Evolutionary conservation across 164 flowering plant species (phyloP).

Genomic region (Nymphaea colorata): DNA sequence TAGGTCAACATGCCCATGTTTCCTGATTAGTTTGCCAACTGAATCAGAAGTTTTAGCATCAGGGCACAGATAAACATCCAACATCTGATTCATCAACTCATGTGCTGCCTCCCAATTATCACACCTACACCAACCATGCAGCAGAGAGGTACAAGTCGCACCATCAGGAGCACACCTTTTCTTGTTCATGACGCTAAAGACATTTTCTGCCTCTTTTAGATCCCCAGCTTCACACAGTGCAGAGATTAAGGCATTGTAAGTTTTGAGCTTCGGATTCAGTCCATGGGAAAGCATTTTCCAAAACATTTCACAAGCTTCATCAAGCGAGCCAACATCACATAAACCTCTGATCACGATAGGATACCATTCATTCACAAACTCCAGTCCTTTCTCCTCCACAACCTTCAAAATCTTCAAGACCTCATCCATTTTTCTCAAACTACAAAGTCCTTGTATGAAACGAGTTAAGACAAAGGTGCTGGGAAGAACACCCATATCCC

Average conservation of each 20-base stretch:
- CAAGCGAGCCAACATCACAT: constrained; percentile 18
- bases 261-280: constrained; percentile 21
- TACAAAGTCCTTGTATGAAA: constrained; percentile 25
- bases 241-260: constrained; percentile 26
- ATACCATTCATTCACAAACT: constrained; percentile 22
- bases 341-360: constrained; percentile 21
- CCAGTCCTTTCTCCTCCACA: constrained; percentile 18
- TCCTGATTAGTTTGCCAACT: constrained; percentile 25
- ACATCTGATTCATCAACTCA: constrained; percentile 26
- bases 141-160: constrained; percentile 25
- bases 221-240: constrained; percentile 21
- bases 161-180: constrained; percentile 26
- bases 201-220: constrained; percentile 23
- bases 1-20: constrained; percentile 21
- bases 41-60: constrained; percentile 21
- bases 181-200: constrained; percentile 27
- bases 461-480: constrained; percentile 24
- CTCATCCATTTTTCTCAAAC: constrained; percentile 20
- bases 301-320: constrained; percentile 23
- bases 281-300: constrained; percentile 22
- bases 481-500: constrained; percentile 23
- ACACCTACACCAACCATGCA: constrained; percentile 26
- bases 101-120: constrained; percentile 28
- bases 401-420: constrained; percentile 24
- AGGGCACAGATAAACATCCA: constrained; percentile 29